A percentile compares a stretch with the other conserved stretches of the same genome.
Conservation (phyloP, 2,329 filamentous ascomycete species). For the Arthrocladium fulminans region DNA sequence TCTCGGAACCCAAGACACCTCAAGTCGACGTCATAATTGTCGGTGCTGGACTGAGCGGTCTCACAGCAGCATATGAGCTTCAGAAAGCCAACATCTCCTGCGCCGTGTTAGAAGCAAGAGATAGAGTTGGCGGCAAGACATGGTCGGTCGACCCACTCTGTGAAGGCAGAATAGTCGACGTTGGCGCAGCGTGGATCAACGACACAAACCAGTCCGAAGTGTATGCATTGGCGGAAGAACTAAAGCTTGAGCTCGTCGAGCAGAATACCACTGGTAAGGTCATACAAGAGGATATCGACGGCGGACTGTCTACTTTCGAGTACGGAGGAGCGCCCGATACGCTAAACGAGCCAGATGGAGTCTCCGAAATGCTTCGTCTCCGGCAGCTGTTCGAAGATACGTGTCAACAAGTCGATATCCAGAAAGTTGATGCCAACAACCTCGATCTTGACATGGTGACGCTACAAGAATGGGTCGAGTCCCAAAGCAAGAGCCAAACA, state of each 20-base stretch:
- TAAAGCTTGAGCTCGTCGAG: conserved; percentile 25
- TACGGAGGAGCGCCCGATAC: conserved; percentile 27
- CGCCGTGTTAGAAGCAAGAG: conserved; percentile 42
- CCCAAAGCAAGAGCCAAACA: conserved; percentile 23
- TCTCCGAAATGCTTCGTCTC: conserved; percentile 26
- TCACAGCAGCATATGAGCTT: conserved; percentile 31
- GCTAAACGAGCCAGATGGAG: conserved; percentile 1
- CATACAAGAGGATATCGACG: conserved; percentile 25
- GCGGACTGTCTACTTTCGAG: conserved; percentile 25
- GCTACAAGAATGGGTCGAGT: conserved; percentile 32
- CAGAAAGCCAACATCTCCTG: conserved; percentile 31
- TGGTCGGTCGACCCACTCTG: conserved; percentile 28
- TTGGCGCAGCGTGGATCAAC: conserved; percentile 33
- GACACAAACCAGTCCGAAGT: conserved; percentile 31
- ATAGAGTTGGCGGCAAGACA: conserved; percentile 47
- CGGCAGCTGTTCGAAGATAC: conserved; percentile 32
- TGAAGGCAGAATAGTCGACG: conserved; percentile 30
- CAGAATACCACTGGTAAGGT: conserved; percentile 27
- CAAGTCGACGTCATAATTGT: conserved; percentile 28
- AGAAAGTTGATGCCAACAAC: conserved; percentile 19
- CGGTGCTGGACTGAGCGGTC: conserved; percentile 39
- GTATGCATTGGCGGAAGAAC: conserved; percentile 24
- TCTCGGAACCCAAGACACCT: background rate
- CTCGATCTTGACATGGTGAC: conserved; percentile 29
- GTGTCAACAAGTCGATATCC: conserved; percentile 29